Conservation (phyloP, 2,329 filamentous ascomycete species). For the Nothomitra cinnamomea region DNA sequence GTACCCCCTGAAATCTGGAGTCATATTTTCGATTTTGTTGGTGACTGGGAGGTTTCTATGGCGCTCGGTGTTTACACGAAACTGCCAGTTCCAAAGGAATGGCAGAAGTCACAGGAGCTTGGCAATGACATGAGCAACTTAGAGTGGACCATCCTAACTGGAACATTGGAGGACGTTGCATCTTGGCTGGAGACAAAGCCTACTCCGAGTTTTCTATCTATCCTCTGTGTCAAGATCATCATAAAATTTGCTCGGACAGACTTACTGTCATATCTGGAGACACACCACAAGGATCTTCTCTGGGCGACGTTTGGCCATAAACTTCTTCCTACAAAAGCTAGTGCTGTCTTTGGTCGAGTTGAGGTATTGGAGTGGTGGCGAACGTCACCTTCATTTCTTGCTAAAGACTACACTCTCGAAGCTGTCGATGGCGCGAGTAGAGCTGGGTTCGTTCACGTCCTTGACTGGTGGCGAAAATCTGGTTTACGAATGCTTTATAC, state of each 20-base stretch:
- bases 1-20: slow-evolving; percentile 82
- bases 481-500: slow-evolving; percentile 71
- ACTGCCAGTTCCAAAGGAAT: slow-evolving; percentile 54
- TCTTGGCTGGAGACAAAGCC: slow-evolving; percentile 51
- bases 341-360: slow-evolving; percentile 65
- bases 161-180: slow-evolving; percentile 53
- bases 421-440: slow-evolving; percentile 77
- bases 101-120: slow-evolving; percentile 48
- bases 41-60: slow-evolving; percentile 81
- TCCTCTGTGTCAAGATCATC: slow-evolving; percentile 69
- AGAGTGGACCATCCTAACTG: slow-evolving; percentile 69
- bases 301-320: slow-evolving; percentile 70
- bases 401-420: slow-evolving; percentile 72
- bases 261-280: slow-evolving; percentile 56
- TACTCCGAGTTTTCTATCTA: slow-evolving; percentile 58
- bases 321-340: slow-evolving; percentile 74
- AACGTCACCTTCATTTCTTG: slow-evolving; percentile 62
- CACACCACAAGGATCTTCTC: slow-evolving; percentile 55
- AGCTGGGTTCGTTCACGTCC: slow-evolving; percentile 65
- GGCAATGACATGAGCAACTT: slow-evolving; percentile 61
- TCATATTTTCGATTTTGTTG: slow-evolving; percentile 66
- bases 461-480: slow-evolving; percentile 83
- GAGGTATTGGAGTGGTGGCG: slow-evolving; percentile 88
- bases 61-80: slow-evolving; percentile 68
- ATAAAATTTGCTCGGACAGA: slow-evolving; percentile 78